Evolutionary conservation across 805 yeast species (phyloP).

Genomic region (Ogataea nakhonphanomensis): DNA sequence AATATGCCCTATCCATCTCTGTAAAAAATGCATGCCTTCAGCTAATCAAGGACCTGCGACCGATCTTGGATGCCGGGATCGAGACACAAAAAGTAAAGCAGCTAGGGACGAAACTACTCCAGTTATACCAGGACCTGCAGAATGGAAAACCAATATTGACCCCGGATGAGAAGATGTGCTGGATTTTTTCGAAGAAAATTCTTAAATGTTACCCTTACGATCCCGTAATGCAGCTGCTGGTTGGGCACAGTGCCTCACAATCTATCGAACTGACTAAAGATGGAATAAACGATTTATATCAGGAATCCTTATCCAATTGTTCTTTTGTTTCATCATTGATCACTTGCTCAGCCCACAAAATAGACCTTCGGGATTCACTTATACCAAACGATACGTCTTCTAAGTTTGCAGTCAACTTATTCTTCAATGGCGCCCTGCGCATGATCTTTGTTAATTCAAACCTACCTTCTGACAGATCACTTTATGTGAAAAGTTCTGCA

Average conservation of each 20-base stretch:
- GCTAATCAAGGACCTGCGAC: conserved; percentile 7
- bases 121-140: conserved; percentile 11
- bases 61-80: neutral
- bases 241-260: conserved; percentile 3
- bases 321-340: conserved; percentile 71
- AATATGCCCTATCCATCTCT: conserved; percentile 9
- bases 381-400: conserved; percentile 24
- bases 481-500: conserved; percentile 36
- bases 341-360: conserved; percentile 38
- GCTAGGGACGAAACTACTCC: conserved; percentile 12
- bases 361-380: conserved; percentile 29
- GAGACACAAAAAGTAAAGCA: conserved; percentile 3
- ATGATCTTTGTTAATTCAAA: conserved; percentile 43
- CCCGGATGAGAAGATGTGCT: conserved; percentile 17
- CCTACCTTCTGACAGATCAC: conserved; percentile 33
- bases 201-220: conserved; percentile 6
- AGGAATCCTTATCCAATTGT: conserved; percentile 60
- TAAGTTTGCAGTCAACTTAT: conserved; percentile 36
- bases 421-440: conserved; percentile 53
- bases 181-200: conserved; percentile 22
- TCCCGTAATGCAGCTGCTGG: conserved; percentile 12
- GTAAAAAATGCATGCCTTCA: conserved; percentile 2
- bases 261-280: conserved; percentile 4
- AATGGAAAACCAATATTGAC: conserved; percentile 4
- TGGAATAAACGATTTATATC: conserved; percentile 37